A percentile compares a stretch with the other conserved stretches of the same genome.
These are phyloP conservation scores for Chlorella sp. DNA, from an alignment of 139 green algal species.

Conservation along the genomic window DNA sequence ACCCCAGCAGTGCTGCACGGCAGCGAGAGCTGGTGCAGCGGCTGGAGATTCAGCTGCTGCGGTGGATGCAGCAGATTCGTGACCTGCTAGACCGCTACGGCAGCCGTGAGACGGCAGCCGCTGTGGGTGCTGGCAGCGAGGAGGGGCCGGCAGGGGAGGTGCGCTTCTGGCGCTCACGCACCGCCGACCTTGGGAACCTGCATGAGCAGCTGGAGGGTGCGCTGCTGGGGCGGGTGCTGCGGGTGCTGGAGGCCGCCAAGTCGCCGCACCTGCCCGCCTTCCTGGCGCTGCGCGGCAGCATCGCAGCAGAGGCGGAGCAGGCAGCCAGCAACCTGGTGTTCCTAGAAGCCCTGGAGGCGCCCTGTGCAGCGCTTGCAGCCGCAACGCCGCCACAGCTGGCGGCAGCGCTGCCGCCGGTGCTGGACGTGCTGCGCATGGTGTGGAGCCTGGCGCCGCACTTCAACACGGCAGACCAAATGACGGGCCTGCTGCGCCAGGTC, in stretches of 20 bases:
- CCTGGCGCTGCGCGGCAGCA: slow-evolving; percentile 72
- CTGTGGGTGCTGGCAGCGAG: slow-evolving; percentile 30
- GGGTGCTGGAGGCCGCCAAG: slow-evolving; percentile 75
- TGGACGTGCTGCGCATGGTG: slow-evolving; percentile 86
- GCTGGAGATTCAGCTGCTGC: slow-evolving; percentile 85
- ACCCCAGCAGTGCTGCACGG: slow-evolving; percentile 22
- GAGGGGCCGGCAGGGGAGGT: slow-evolving; percentile 84
- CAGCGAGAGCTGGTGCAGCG: slow-evolving; percentile 87
- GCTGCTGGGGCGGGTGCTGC: slow-evolving; percentile 21
- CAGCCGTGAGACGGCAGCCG: neutral
- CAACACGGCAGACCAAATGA: slow-evolving; percentile 85
- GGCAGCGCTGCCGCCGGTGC: slow-evolving; percentile 71
- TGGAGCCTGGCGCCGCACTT: slow-evolving; percentile 88
- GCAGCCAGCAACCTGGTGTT: slow-evolving; percentile 88
- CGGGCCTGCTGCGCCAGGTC: slow-evolving; percentile 85
- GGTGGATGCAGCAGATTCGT: slow-evolving; percentile 91
- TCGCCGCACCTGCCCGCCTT: slow-evolving; percentile 82
- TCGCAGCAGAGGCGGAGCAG: slow-evolving; percentile 76
- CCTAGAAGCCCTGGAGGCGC: slow-evolving; percentile 74
- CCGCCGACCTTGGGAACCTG: slow-evolving; percentile 79
- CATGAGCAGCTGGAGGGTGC: slow-evolving; percentile 71
- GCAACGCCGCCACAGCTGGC: slow-evolving; percentile 60
- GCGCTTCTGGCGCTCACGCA: slow-evolving; percentile 84
- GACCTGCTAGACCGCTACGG: slow-evolving; percentile 70
- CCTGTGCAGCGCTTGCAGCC: slow-evolving; percentile 57